Evolutionary conservation across 345 rosid genomes (phyloP), one percentile per base, ranked within the genome.

Genomic region (Syzygium grande): DNA sequence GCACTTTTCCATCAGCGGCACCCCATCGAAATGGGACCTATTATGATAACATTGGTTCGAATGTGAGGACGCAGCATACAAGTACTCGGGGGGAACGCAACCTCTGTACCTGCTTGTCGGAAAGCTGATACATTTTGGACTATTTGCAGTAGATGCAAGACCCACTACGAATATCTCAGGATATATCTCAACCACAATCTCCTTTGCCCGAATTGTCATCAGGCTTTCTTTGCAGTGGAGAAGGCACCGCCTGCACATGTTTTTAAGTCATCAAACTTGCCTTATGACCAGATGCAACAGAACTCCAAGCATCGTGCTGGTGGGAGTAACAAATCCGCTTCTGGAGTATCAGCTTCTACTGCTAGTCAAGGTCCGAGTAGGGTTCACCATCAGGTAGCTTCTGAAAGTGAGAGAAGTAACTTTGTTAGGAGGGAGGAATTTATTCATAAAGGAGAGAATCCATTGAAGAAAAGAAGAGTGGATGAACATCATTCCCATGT

Each of bases 51-150:
- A 88, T 87, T 34, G 59, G 87, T 68, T 86, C 92, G 3, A 91
- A 84, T 85, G 87, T 86, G 34, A 91, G 87, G 91, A 86, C 90
- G 84, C 91, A 52, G 86, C 87, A 85, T 83, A 89, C 80, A 78
- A 88, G 87, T 65, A 59, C 85, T 25, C 85, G 63, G 41, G 87
- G 87, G 83, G 22, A 90, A 84, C 27, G 68, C 91, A 7, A 43
- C 92, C 86, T 43, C 49, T 30, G 84, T 46, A 86, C 86, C 85
- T 38, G 6, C 91, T 11, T 55, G 88, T 11, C 91, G 73, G 86
- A 93, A 92, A 85, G 89, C 92, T 79, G 91, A 88, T 41, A 98
- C 99, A 51, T 96, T 98, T 87, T 96, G 99, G 99, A 98, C 99
- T 73, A 89, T 91, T 56, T 98, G 99, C 89, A 91, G 89, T 80